Conservation (phyloP, 352 stramenopile species). For the Globisporangium alternatum region DNA sequence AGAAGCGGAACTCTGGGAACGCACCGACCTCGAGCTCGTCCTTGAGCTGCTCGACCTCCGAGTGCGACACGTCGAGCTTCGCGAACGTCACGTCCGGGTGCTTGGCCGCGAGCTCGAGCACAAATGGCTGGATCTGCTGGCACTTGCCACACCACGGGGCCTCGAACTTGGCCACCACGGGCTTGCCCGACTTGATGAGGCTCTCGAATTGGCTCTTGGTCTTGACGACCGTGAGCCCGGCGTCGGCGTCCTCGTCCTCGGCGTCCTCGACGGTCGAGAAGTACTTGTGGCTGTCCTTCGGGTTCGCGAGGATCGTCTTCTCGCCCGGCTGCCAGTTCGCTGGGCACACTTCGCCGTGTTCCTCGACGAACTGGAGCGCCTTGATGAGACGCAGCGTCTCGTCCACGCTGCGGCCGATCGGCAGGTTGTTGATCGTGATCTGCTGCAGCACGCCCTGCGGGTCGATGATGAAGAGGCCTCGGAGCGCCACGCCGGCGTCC, state of each 20-base stretch:
- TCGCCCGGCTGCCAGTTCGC: slow-evolving; percentile 92
- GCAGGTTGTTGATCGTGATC: slow-evolving; percentile 91
- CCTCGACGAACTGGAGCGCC: slow-evolving; percentile 91
- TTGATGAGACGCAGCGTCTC: slow-evolving; percentile 91
- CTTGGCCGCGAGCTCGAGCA: slow-evolving; percentile 63
- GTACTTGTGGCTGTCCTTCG: slow-evolving; percentile 80
- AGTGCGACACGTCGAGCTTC: slow-evolving; percentile 71
- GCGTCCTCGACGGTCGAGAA: slow-evolving; percentile 64
- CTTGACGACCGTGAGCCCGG: slow-evolving; percentile 49
- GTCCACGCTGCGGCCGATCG: slow-evolving; percentile 90
- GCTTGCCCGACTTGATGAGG: slow-evolving; percentile 65
- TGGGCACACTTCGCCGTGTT: slow-evolving; percentile 92
- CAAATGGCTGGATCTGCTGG: slow-evolving; percentile 75
- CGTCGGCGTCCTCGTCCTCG: slow-evolving; percentile 30
- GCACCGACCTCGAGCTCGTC: slow-evolving; percentile 65
- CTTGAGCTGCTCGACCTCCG: slow-evolving; percentile 74
- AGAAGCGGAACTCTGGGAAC: slow-evolving; percentile 86
- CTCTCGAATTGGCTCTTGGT: slow-evolving; percentile 59
- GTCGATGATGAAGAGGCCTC: slow-evolving; percentile 94
- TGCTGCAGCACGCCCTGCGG: slow-evolving; percentile 83
- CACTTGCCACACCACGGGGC: slow-evolving; percentile 89
- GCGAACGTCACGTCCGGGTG: slow-evolving; percentile 73
- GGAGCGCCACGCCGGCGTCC: slow-evolving; percentile 80
- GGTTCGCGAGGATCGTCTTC: slow-evolving; percentile 87
- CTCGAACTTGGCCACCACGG: slow-evolving; percentile 79